Conservation (phyloP, 345 rosid genomes). For the Lumnitzera racemosa region DNA sequence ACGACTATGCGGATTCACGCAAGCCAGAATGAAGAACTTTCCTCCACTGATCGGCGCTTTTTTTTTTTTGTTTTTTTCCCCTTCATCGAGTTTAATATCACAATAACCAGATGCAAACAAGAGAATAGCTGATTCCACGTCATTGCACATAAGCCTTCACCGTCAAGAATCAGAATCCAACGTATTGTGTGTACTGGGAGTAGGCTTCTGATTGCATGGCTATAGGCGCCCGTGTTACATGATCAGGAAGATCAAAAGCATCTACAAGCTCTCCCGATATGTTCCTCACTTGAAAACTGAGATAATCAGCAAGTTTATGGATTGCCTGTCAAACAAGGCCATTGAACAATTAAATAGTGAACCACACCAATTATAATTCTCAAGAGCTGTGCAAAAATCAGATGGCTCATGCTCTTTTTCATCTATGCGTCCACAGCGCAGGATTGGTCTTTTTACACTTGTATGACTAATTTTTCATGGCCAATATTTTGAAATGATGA, state of each 20-base stretch:
- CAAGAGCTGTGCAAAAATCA: too few species aligned
- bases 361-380: too few species aligned
- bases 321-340: slow-evolving; percentile 50
- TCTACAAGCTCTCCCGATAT: slow-evolving; percentile 75
- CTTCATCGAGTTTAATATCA: too few species aligned
- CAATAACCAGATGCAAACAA: too few species aligned
- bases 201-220: slow-evolving; percentile 94
- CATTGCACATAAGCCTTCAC: too few species aligned
- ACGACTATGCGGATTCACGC: too few species aligned
- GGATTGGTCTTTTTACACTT: not conserved
- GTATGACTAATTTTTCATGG: not conserved
- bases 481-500: not conserved
- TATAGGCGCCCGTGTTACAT: slow-evolving; percentile 84
- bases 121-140: too few species aligned
- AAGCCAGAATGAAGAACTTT: too few species aligned
- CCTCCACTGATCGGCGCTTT: too few species aligned
- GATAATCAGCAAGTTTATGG: slow-evolving; percentile 75
- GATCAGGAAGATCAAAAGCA: slow-evolving; percentile 77
- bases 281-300: slow-evolving; percentile 84
- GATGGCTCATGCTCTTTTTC: too few species aligned
- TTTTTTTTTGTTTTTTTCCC: too few species aligned
- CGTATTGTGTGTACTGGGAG: slow-evolving; percentile 74
- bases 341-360: not conserved
- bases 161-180: slow-evolving; percentile 48
- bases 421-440: too few species aligned